Conservation (phyloP, 78 protist species). For the Tieghemostelium lacteum region DNA sequence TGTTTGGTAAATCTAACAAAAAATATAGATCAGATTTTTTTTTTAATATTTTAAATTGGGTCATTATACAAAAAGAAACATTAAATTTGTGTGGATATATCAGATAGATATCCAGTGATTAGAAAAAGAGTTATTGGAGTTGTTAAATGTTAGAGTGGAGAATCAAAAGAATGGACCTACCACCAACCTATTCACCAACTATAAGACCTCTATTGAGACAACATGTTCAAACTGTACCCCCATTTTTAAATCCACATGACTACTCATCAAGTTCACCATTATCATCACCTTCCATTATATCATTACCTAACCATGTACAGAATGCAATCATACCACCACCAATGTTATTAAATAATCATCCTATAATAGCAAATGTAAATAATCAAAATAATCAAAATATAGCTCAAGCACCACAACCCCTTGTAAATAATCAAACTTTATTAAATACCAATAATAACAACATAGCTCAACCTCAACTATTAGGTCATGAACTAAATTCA, state of each 20-base stretch:
- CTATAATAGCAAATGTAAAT: background rate
- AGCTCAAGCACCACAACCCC: background rate
- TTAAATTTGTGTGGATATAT: too few relatives aligned
- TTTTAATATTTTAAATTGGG: too few relatives aligned
- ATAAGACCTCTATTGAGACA: conserved; percentile 29
- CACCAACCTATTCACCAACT: conserved; percentile 71
- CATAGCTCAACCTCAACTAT: background rate
- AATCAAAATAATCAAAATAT: background rate
- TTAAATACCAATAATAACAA: conserved; percentile 18
- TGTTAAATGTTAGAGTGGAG: background rate
- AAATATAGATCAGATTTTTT: too few relatives aligned
- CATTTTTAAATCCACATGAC: conserved; percentile 20
- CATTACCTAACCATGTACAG: background rate
- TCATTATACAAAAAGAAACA: too few relatives aligned
- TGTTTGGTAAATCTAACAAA: too few relatives aligned
- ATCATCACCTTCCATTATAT: conserved; percentile 47
- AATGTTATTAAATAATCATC: background rate
- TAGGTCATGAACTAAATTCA: background rate
- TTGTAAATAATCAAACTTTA: background rate
- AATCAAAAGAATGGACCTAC: conserved; percentile 20
- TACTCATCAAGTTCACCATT: conserved; percentile 26
- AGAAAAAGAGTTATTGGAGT: too few relatives aligned
- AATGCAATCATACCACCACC: too few relatives aligned
- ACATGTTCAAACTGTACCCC: conserved; percentile 62
- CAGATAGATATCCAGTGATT: too few relatives aligned